phyloP scores from a whole-genome alignment of 345 rosid genomes.

The Citrus hindsii region DNA sequence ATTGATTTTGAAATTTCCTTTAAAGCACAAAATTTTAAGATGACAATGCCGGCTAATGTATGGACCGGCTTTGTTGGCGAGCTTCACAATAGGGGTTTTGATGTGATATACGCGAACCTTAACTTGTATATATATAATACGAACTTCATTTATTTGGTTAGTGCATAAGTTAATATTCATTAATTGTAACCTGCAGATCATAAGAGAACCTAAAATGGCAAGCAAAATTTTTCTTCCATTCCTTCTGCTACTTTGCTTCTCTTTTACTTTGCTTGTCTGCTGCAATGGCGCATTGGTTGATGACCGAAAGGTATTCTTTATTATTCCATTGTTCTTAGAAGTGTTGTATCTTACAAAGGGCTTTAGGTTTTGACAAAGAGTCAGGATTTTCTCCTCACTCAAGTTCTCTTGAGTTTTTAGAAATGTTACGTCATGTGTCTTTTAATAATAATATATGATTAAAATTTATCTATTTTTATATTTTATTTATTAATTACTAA shows the following conservation, averaged over 20 bases:
- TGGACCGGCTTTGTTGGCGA: background rate
- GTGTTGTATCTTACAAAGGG: background rate
- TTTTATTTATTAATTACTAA: too few relatives aligned
- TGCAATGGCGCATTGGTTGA: background rate
- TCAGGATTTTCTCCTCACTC: too few relatives aligned
- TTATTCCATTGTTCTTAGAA: background rate
- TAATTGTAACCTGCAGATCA: background rate
- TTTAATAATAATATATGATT: too few relatives aligned
- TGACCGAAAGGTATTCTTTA: background rate
- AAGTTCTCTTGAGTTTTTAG: too few relatives aligned
- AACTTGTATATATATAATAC: background rate
- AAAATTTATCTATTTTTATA: too few relatives aligned
- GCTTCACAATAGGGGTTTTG: background rate
- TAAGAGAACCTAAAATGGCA: background rate
- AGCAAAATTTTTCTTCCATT: background rate
- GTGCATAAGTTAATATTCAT: background rate
- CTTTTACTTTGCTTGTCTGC: background rate
- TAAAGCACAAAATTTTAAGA: background rate
- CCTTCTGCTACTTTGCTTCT: background rate
- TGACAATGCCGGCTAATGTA: background rate
- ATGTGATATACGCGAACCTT: background rate
- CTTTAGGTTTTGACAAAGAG: background rate
- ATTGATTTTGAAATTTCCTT: background rate
- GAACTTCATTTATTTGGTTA: background rate
- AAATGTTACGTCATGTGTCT: too few relatives aligned